A percentile compares a stretch with the other conserved stretches of the same genome.
Conservation (phyloP, 768 basidiomycete species). For the Suillus subluteus region DNA sequence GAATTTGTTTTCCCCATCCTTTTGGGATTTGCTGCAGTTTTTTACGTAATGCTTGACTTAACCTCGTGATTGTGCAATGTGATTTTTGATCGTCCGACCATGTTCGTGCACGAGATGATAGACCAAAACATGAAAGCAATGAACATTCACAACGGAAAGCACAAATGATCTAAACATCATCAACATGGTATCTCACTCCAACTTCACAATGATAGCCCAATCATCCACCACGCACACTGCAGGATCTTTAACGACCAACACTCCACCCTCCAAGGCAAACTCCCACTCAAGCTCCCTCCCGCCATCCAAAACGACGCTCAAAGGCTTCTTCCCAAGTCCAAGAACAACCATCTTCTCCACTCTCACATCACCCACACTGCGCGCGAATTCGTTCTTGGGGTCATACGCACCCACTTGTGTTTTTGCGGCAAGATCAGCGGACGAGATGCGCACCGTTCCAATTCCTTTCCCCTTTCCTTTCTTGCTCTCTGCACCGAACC, state of each 20-base stretch:
- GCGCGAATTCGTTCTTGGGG: constrained; percentile 68
- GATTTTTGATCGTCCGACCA: too few relatives aligned
- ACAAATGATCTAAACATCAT: too few relatives aligned
- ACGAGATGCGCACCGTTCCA: constrained; percentile 50
- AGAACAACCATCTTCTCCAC: constrained; percentile 84
- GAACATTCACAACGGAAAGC: too few relatives aligned
- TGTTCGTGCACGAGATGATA: too few relatives aligned
- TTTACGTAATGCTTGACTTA: too few relatives aligned
- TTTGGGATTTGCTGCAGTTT: too few relatives aligned
- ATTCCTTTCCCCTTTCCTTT: constrained; percentile 29
- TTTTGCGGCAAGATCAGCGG: constrained; percentile 49
- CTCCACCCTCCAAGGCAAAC: constrained; percentile 58
- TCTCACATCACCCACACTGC: constrained; percentile 62
- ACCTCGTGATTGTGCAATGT: too few relatives aligned
- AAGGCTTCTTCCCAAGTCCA: constrained; percentile 68
- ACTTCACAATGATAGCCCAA: constrained; percentile 57
- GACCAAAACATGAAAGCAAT: too few relatives aligned
- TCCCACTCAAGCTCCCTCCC: constrained; percentile 66
- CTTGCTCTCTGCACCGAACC: constrained; percentile 61
- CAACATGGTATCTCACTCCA: constrained; percentile 13
- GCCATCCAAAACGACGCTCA: constrained; percentile 53
- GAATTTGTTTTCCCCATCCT: too few relatives aligned
- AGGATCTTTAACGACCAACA: constrained; percentile 80
- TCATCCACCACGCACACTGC: constrained; percentile 58
- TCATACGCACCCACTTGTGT: constrained; percentile 48